These are phyloP conservation scores for Nakazawaea peltata DNA, from an alignment of 805 yeast genomes.

Conservation along the genomic window DNA sequence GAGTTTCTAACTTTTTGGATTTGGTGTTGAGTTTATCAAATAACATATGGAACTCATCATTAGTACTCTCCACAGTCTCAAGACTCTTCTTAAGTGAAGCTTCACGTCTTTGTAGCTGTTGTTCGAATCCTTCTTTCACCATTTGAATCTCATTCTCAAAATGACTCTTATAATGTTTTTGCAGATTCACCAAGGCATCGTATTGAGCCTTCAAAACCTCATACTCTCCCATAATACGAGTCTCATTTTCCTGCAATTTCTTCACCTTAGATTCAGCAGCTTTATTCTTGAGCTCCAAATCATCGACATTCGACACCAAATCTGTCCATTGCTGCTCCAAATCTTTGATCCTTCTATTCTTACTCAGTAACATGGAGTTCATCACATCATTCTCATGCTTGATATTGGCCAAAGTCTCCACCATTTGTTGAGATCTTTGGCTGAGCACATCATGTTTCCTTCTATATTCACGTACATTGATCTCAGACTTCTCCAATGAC, in stretches of 20 bases:
- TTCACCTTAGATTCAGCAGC: slow-evolving; percentile 41
- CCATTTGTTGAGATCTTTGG: slow-evolving; percentile 42
- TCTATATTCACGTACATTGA: slow-evolving; percentile 35
- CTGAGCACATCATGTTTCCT: slow-evolving; percentile 41
- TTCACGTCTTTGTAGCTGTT: slow-evolving; percentile 28
- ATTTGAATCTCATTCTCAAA: slow-evolving; percentile 34
- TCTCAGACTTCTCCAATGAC: slow-evolving; percentile 16
- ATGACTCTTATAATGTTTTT: slow-evolving; percentile 41
- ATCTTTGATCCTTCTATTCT: slow-evolving; percentile 61
- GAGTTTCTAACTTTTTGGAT: slow-evolving; percentile 38
- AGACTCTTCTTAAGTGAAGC: slow-evolving; percentile 27
- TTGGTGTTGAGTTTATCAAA: slow-evolving; percentile 39
- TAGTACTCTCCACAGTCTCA: slow-evolving; percentile 31
- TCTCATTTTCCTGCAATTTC: slow-evolving; percentile 38
- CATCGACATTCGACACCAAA: slow-evolving; percentile 36
- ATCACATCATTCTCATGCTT: slow-evolving; percentile 76
- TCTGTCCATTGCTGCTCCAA: slow-evolving; percentile 52
- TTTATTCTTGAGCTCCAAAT: slow-evolving; percentile 39
- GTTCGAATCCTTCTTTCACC: slow-evolving; percentile 28
- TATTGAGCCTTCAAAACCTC: slow-evolving; percentile 52
- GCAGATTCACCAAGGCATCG: slow-evolving; percentile 45
- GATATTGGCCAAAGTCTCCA: slow-evolving; percentile 59
- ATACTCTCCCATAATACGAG: slow-evolving; percentile 37
- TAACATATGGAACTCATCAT: slow-evolving; percentile 40
- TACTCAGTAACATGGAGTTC: slow-evolving; percentile 57